Base-by-base conservation (phyloP, 306 rosid genomes). In the Medicago ruthenica region DNA sequence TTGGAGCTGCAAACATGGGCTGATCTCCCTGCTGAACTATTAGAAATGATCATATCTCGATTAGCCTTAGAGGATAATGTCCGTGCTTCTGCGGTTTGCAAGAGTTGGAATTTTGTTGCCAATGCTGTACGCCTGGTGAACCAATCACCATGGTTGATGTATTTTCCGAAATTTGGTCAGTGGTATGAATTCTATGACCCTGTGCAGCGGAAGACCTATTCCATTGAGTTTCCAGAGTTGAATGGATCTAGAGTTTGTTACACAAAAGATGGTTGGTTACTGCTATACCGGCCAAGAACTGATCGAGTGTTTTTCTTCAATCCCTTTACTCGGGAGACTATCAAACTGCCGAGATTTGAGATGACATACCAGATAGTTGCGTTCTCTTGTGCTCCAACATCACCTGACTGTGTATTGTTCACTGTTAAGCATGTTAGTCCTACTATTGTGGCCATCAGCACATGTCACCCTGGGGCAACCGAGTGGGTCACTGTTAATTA, bases 401-500 rank as follows among this genome's bases (percentile, higher is more conserved):
- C 92, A 53, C 17, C 88, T 8, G 81, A 76, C 76, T 92, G 97
- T 80, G 86, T 89, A 48, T 82, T 92, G 58, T 87, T 92, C 78
- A 92, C 97, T 17, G 90, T 92, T 44, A 90, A 92, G 84, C 96
- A 92, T 83, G 79, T 87, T 68, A 92, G 89, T 76, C 94, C 96
- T 20, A 87, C 89, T 18, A 36, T 85, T 70, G 98, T 92, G 77
- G 92, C 91, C 41, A 85, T 92, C 55, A 90, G 96, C 85, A 92
- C 96, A 60, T 88, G 92, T 71, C 77, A 81, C 72, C 94, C 96
- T 9, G 94, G 96, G 81, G 92, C 89, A 40, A 70, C 88, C 18
- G 89, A 74, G 79, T 90, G 96, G 98, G 82, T 84, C 63, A 92
- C 98, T 15, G 89, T 87, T 79, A 87, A 86, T 81, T 84, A 78